Conservation (phyloP, 2,329 filamentous ascomycete genomes). For the Hortaea werneckii region DNA sequence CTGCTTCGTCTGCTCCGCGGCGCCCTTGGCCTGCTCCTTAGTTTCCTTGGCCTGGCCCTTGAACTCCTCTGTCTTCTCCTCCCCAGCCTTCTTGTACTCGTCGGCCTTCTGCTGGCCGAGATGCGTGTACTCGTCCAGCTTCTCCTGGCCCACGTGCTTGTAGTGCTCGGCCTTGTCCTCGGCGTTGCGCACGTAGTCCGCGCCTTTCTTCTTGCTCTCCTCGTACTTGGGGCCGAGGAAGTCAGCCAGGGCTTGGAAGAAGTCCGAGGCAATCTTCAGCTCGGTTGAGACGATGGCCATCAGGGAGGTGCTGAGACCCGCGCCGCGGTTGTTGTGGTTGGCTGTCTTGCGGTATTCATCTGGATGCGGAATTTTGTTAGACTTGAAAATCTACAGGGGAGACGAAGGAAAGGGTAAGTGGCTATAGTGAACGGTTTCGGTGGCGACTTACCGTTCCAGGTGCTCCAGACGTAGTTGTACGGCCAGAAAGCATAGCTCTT, state of each 20-base stretch:
- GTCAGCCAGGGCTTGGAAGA: conserved; percentile 22
- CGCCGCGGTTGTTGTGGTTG: conserved; percentile 21
- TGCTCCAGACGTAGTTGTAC: conserved; percentile 23
- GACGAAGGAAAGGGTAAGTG: neutral
- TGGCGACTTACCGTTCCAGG: conserved; percentile 19
- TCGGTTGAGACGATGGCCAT: conserved; percentile 26
- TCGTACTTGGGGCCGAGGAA: conserved; percentile 25
- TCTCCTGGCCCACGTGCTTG: conserved; percentile 17
- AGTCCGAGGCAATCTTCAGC: conserved; percentile 24
- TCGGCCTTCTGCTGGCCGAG: conserved; percentile 19
- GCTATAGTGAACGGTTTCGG: neutral
- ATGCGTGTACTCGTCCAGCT: conserved; percentile 15
- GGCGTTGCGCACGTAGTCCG: conserved; percentile 17
- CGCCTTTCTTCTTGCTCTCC: conserved; percentile 25
- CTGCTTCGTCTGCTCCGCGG: conserved; percentile 10
- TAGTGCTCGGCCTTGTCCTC: conserved; percentile 19
- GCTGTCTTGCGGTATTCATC: conserved; percentile 30
- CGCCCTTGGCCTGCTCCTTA: conserved; percentile 9
- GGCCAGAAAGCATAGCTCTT: conserved; percentile 54
- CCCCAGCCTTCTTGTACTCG: conserved; percentile 19
- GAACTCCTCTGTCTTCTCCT: conserved; percentile 19
- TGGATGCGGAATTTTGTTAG: conserved; percentile 9
- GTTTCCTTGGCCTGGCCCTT: conserved; percentile 16
- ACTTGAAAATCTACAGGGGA: neutral
- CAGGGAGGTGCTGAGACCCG: conserved; percentile 18